Evolutionary conservation across 1,284 basidiomycete species (phyloP).

Genomic region (Tylopilus sp.): DNA sequence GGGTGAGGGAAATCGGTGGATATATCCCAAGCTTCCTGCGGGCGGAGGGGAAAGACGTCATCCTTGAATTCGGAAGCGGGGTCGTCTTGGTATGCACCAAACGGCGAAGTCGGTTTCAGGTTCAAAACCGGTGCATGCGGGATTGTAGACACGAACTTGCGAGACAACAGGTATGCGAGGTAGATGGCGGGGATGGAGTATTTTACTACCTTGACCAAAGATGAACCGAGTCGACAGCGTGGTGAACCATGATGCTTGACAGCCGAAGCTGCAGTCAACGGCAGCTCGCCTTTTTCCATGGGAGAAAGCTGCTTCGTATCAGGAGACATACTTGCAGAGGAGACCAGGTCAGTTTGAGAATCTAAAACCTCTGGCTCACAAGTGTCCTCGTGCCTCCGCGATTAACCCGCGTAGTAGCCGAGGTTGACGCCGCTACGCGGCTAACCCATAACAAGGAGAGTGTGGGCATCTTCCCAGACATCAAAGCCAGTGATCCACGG

Average conservation of each 20-base stretch:
- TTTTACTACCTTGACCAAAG: constrained; percentile 18
- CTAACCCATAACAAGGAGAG: too few relatives aligned
- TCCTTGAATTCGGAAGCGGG: constrained; percentile 52
- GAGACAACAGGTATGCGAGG: constrained; percentile 20
- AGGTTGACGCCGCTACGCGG: not conserved
- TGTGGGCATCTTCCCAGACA: not conserved
- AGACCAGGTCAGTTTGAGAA: not conserved
- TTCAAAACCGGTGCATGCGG: not conserved
- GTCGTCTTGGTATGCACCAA: constrained; percentile 20
- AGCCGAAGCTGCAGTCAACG: constrained; percentile 7
- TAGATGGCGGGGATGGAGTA: constrained; percentile 20
- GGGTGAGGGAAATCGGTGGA: constrained; percentile 72
- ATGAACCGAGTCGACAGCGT: constrained; percentile 1
- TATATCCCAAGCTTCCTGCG: constrained; percentile 68
- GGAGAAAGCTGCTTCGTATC: constrained; percentile 12
- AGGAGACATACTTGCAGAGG: constrained; percentile 10
- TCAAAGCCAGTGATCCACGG: not conserved
- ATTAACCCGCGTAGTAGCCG: not conserved
- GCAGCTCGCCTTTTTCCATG: constrained; percentile 22
- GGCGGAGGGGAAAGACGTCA: constrained; percentile 61
- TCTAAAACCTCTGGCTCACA: constrained; percentile 3
- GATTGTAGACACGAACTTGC: constrained; percentile 1
- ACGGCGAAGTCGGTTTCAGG: constrained; percentile 2
- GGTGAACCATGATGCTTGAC: not conserved
- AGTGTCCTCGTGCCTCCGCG: not conserved